phyloP scores from a whole-genome alignment of 1,284 basidiomycete genomes.

The Abortiporus biennis region DNA sequence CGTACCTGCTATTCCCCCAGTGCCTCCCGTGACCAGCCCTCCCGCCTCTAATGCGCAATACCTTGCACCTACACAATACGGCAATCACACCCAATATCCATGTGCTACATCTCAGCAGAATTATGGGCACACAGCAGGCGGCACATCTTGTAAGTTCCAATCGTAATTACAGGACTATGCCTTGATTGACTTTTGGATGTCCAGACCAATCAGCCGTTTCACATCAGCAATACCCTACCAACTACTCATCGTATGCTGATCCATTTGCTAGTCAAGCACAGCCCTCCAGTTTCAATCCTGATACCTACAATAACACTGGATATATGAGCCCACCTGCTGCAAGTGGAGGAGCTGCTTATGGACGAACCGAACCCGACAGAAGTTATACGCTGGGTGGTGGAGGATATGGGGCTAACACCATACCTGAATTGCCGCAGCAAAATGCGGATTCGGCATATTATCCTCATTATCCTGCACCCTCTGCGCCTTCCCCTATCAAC shows the following conservation, averaged over 20 bases:
- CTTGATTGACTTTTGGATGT: not conserved
- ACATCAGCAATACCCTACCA: slow-evolving; percentile 39
- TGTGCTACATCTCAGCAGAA: slow-evolving; percentile 27
- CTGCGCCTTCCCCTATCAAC: slow-evolving; percentile 17
- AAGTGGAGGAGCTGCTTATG: slow-evolving; percentile 15
- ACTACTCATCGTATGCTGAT: slow-evolving; percentile 41
- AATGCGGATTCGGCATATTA: slow-evolving; percentile 14
- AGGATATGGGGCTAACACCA: slow-evolving; percentile 44
- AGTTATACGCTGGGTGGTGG: slow-evolving; percentile 53
- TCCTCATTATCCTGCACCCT: slow-evolving; percentile 14
- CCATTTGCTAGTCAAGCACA: slow-evolving; percentile 35
- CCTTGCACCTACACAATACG: slow-evolving; percentile 14
- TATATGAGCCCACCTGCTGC: slow-evolving; percentile 17
- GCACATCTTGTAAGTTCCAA: slow-evolving; percentile 45
- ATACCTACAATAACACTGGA: slow-evolving; percentile 33
- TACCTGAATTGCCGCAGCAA: slow-evolving; percentile 26
- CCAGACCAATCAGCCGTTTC: slow-evolving; percentile 47
- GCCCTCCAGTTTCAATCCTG: slow-evolving; percentile 30
- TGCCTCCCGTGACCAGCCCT: slow-evolving; percentile 19
- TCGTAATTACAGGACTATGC: not conserved
- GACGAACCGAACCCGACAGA: slow-evolving; percentile 30
- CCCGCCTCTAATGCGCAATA: slow-evolving; percentile 19
- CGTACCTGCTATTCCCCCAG: slow-evolving; percentile 9
- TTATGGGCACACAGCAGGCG: slow-evolving; percentile 50
- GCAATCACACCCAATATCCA: slow-evolving; percentile 25